phyloP scores from a whole-genome alignment of 495 filamentous ascomycete genomes.

The Annulohypoxylon moriforme region DNA sequence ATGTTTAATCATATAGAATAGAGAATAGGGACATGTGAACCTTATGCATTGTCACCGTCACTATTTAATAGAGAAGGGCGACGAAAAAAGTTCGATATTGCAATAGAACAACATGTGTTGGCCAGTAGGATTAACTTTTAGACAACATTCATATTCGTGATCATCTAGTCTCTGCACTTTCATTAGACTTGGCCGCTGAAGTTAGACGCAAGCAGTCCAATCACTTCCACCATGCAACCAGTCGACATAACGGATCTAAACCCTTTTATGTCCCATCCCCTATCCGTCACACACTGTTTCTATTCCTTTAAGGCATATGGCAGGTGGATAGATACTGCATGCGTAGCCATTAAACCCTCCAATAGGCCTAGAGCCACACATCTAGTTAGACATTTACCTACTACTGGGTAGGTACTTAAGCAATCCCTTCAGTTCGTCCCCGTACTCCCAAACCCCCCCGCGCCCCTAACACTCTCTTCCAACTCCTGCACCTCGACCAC shows the following conservation, averaged over 20 bases:
- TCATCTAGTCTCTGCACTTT: neutral
- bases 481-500: slow-evolving; percentile 87
- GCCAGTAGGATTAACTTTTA: neutral
- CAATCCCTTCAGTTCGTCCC: slow-evolving; percentile 60
- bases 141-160: neutral
- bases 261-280: no score
- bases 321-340: no score
- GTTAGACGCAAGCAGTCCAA: neutral
- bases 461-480: slow-evolving; percentile 90
- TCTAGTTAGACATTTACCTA: no score
- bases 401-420: no score
- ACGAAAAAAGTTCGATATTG: neutral
- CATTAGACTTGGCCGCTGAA: neutral
- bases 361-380: no score
- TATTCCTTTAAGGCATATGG: neutral
- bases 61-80: neutral
- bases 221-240: neutral
- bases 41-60: neutral
- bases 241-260: neutral
- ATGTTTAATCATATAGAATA: neutral
- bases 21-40: neutral
- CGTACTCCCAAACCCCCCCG: slow-evolving; percentile 94
- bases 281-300: neutral
- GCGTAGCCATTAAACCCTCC: no score
- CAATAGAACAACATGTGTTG: neutral